phyloP scores from a whole-genome alignment of 768 basidiomycete species.

The Sistotremastrum niveocremeum region DNA sequence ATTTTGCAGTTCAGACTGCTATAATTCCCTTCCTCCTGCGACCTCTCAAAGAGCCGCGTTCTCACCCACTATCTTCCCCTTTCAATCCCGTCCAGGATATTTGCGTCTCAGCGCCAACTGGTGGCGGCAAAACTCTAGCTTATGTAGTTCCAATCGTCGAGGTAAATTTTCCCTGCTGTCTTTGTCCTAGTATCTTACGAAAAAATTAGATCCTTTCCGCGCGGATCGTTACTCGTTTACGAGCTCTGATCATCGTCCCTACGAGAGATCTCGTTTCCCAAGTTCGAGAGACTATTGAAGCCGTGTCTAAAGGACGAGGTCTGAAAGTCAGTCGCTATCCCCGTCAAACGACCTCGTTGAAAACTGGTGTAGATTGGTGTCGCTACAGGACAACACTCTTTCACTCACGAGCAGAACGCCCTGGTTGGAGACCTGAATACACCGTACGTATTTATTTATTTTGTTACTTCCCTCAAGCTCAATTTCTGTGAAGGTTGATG shows the following conservation, averaged over 20 bases:
- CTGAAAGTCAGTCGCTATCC: constrained; percentile 45
- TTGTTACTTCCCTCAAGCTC: not conserved
- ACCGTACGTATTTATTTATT: constrained; percentile 26
- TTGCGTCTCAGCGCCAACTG: constrained; percentile 93
- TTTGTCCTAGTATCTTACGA: not conserved
- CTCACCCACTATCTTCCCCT: constrained; percentile 47
- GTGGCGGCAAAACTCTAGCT: constrained; percentile 95
- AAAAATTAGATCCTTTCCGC: constrained; percentile 48
- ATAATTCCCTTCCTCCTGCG: constrained; percentile 69
- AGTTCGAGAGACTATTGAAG: constrained; percentile 86
- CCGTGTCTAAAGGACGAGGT: constrained; percentile 69
- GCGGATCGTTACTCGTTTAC: constrained; percentile 66
- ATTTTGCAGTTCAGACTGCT: constrained; percentile 65
- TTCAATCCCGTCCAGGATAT: constrained; percentile 62
- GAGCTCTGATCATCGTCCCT: constrained; percentile 83
- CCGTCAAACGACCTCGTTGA: not conserved
- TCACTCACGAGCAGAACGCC: constrained; percentile 78
- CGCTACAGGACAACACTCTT: constrained; percentile 90
- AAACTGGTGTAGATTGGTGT: constrained; percentile 40
- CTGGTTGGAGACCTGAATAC: constrained; percentile 48
- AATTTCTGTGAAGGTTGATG: constrained; percentile 32
- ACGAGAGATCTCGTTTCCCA: constrained; percentile 89
- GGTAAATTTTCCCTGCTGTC: constrained; percentile 24
- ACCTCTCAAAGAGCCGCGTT: constrained; percentile 20
- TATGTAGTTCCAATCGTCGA: constrained; percentile 90